Evolutionary conservation across 768 basidiomycete species (phyloP), one percentile per base, ranked within the genome.

Genomic region (Pulveroboletus sp.): DNA sequence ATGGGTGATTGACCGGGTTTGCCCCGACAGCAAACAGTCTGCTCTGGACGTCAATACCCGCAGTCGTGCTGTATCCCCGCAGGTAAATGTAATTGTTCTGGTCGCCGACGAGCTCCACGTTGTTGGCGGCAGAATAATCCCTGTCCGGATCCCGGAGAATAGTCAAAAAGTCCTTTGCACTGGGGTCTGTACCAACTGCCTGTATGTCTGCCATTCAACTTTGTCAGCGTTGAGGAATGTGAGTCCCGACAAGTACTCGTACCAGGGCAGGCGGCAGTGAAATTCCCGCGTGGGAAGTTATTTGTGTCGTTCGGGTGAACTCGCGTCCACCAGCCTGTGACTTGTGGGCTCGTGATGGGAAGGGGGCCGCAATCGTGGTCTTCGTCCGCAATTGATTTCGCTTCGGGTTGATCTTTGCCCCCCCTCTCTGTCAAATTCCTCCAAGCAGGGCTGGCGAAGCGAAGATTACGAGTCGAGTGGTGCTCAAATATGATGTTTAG

Each of bases 381-480:
- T 31, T 6, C 6, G 11, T 31, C 11, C 20, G 19, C 30, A 17
- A 29, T 7, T 6, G 4, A n/a, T 7, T n/a, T 20, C 5, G 24
- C 13, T 17, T 14, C 13, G 8, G 29, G 2, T 5, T n/a, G 13
- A 23, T 43, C n/a, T 19, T 43, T 19, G 19, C 6, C 12, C 6
- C 12, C 27, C 27, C 27, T 29, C 12, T 6, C 27, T 29, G 27
- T 29, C n/a, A 19, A 29, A 13, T 49, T 43, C 16, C 45, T 47
- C 6, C 46, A 19, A 27, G 50, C 51, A 23, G 53, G 37, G 20
- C 53, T 47, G 36, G 53, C 50, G 20, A 40, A 41, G 1, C 45
- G 53, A 5, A 55, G 36, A 11, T 55, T 55, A n/a, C 53, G 53
- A 9, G 50, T 55, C 32, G 53, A 38, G 23, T 55, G 40, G 2